Evolutionary conservation across 768 basidiomycete genomes (phyloP), one percentile per base, ranked within the genome.

Genomic region (Boletellus emodensis): DNA sequence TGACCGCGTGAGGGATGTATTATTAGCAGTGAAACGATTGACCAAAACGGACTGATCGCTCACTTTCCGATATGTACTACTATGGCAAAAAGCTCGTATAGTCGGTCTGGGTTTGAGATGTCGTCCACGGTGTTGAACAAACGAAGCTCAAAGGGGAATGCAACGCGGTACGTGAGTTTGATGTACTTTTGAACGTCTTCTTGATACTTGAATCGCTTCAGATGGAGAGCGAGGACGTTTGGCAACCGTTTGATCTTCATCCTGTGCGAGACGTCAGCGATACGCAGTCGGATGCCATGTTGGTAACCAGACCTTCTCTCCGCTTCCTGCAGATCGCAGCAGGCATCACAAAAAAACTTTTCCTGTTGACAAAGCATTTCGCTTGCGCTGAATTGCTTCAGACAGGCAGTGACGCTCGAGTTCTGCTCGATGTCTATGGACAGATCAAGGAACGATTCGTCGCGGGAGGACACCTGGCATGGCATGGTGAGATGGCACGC

Each of bases 41-140:
- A 51, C 30, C 47, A 36, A 48, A 28, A 38, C 32, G 57, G 53
- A 30, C 48, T 44, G 56, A 65, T 26, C n/a, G 84, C 91, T 64
- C 70, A 95, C 94, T 83, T 89, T 79, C 96, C 96, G 56, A 99
- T 94, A 71, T 99, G 96, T n/a, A 99, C 92, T 32, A 99, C 94
- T 51, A 98, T 91, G 13, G 91, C 94, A 66, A 94, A 97, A 24
- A 99, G 80, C 66, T 90, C 84, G 72, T 96, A 99, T 53, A 98
- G 67, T 47, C 94, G 77, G 67, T 99, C 96, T 0, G 94, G 90
- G 65, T 97, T 83, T 46, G 86, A 83, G 41, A 87, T 82, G 59
- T 94, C 92, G 68, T 99, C 96, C 44, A 94, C 86, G 38, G 96
- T 98, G 67, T 99, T 97, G 75, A 97, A 97, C 49, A 99, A 72